Evolutionary conservation across 208 protist genomes (phyloP), one percentile per base, ranked within the genome.

Genomic region (Phytomonas sp.): DNA sequence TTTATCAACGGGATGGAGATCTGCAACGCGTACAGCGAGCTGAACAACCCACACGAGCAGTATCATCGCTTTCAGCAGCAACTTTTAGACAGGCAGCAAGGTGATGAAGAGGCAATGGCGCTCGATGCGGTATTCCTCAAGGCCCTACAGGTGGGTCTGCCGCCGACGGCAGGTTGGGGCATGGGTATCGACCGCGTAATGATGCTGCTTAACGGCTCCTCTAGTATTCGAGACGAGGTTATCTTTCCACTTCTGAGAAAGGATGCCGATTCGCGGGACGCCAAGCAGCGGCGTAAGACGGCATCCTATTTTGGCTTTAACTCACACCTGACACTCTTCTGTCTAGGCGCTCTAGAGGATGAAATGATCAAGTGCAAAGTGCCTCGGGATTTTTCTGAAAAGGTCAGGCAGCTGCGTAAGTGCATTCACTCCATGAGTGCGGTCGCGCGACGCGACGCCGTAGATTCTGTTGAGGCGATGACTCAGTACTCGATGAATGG

Each of bases 11-110:
- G 85, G 28, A 88, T 83, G 20, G 98, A 99, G 80, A 88, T 98
- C 67, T 96, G 87, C 62, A 99, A 99, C 80, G 96, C 97, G 2
- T 99, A 99, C 74, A 98, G 88, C 29, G 97, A 99, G 74, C 82
- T 99, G 32, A 99, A 98, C 72, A 92, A 99, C 75, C 97, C 98
- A 46, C 74, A 92, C 62, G 95, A 98, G 70, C 97, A 99, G 84
- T 92, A 93, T 71, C 77, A 72, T 36, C 92, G 97, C 68, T 99
- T 99, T 59, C 80, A 97, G 72, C 79, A 89, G 68, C 97, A 99
- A 75, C 67, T 92, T 29, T 51, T 92, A 29, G 92, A 97, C 62
- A 80, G 85, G 60, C 78, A 81, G 67, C 78, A 73, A 2, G 96
- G 96, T 64, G 97, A 98, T 73, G 93, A 97, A 7, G 96, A 99